Evolutionary conservation across 1,139 yeast species (phyloP), one percentile per base, ranked within the genome.

Genomic region (Protomyces inundatus): DNA sequence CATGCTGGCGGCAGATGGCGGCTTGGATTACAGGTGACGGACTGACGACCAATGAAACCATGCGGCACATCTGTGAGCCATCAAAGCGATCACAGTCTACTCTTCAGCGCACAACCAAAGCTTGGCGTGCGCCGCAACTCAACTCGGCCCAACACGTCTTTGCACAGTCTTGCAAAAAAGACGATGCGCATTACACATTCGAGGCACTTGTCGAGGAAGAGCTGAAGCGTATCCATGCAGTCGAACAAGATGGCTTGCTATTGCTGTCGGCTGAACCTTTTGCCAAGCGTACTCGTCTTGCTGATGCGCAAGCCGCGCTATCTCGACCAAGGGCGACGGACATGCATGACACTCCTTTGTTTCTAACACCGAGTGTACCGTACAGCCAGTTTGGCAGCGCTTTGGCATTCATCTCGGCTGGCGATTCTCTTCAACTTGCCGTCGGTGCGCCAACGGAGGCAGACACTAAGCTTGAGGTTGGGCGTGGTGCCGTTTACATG

Each of bases 21-120:
- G 35, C 55, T 0, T 82, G 85, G 85, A 76, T 82, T 66, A 70
- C 68, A 0, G 16, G 7, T 12, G n/a, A 7, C 12, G 2, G n/a
- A 9, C n/a, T 12, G 50, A 45, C 50, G 40, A 10, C 10, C 2
- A 37, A 37, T 37, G 12, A 37, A 37, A n/a, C 40, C 12, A 37
- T 37, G 10, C 40, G 12, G 50, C 12, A 12, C 50, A 2, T 12
- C 42, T n/a, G n/a, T 10, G 3, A 10, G 42, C 10, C n/a, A n/a
- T 10, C n/a, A n/a, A 37, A 10, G 23, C 23, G 23, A 23, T 23
- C 23, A 23, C 23, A 23, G 23, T 23, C 23, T 23, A 23, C 23
- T 23, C 23, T 23, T 23, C 23, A 37, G 10, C 42, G 10, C 42
- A n/a, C 42, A 37, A 10, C n/a, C n/a, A 37, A 37, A 37, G 1